phyloP scores from a whole-genome alignment of 164 flowering plant species.

The Buxus sempervirens region DNA sequence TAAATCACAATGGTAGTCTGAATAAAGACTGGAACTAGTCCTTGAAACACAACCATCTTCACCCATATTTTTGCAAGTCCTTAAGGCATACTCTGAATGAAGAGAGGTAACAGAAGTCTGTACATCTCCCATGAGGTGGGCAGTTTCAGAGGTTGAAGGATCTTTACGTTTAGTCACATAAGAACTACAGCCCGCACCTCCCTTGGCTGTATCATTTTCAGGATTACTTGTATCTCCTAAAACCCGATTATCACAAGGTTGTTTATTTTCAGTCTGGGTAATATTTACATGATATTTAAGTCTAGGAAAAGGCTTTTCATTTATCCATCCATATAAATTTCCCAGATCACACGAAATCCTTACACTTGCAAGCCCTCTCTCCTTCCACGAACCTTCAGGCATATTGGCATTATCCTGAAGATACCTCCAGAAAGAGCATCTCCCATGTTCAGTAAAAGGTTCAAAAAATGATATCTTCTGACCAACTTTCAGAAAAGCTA shows the following conservation, averaged over 20 bases:
- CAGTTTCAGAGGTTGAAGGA: slow-evolving; percentile 7
- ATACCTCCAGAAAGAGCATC: slow-evolving; percentile 24
- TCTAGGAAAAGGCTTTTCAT: slow-evolving; percentile 19
- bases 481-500: slow-evolving; percentile 29
- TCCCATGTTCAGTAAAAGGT: slow-evolving; percentile 13
- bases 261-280: slow-evolving; percentile 20
- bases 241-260: slow-evolving; percentile 17
- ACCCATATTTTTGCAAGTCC: slow-evolving; percentile 13
- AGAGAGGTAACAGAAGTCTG: slow-evolving; percentile 20
- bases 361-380: slow-evolving; percentile 23
- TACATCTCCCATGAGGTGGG: slow-evolving; percentile 1
- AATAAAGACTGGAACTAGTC: slow-evolving; percentile 24
- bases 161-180: slow-evolving; percentile 12
- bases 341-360: slow-evolving; percentile 33
- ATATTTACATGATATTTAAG: slow-evolving; percentile 15
- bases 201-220: not conserved
- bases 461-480: slow-evolving; percentile 31
- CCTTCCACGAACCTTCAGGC: slow-evolving; percentile 20
- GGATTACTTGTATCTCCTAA: slow-evolving; percentile 9
- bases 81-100: slow-evolving; percentile 29
- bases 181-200: slow-evolving; percentile 11
- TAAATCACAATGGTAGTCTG: slow-evolving; percentile 26
- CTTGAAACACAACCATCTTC: slow-evolving; percentile 14
- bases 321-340: slow-evolving; percentile 49
- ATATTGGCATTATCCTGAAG: slow-evolving; percentile 9